Evolutionary conservation across 208 protist genomes (phyloP).

Genomic region (Tritrichomonas foetus): DNA sequence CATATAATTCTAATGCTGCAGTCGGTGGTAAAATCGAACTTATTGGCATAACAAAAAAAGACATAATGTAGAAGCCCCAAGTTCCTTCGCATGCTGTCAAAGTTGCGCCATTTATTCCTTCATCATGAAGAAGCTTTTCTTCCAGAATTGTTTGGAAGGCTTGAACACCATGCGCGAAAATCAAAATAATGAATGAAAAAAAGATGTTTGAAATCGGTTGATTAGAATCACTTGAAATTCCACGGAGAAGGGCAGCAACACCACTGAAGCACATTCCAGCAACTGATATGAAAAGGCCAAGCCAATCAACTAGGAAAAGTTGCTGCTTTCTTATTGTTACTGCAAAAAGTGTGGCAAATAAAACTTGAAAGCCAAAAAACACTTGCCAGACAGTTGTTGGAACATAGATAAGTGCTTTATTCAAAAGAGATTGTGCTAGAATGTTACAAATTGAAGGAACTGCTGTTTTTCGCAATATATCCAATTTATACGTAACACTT

Average conservation of each 20-base stretch:
- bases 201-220: not conserved
- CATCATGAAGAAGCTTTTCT: not conserved
- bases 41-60: not conserved
- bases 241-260: not conserved
- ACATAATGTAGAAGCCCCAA: not conserved
- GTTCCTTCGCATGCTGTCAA: not conserved
- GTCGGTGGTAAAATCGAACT: not conserved
- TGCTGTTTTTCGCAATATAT: not conserved
- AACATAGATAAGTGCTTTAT: not conserved
- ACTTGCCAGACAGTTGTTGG: not conserved
- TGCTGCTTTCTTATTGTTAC: not conserved
- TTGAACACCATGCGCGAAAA: not conserved
- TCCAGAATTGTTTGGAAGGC: not conserved
- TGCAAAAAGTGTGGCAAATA: not conserved
- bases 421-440: not conserved
- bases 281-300: not conserved
- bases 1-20: not conserved
- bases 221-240: not conserved
- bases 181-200: not conserved
- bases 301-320: slow-evolving; percentile 1
- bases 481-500: not conserved
- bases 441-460: not conserved
- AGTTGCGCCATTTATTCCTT: not conserved
- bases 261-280: not conserved
- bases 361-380: not conserved